Evolutionary conservation across 768 basidiomycete species (phyloP), one percentile per base, ranked within the genome.

Genomic region (Coprinopsis marcescibilis): DNA sequence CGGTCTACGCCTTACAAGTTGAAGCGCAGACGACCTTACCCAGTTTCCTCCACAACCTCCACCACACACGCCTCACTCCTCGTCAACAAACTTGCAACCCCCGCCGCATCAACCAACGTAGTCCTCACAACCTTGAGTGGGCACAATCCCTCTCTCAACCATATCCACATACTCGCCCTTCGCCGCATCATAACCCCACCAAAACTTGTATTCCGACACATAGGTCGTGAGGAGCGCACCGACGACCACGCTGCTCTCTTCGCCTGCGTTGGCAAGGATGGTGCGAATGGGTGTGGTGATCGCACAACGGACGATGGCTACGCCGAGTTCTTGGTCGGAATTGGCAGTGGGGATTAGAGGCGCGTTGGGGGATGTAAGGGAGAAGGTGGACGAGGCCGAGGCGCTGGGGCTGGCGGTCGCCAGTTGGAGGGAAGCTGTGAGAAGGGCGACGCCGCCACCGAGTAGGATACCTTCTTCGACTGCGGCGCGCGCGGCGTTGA

Each of bases 381-480:
- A 76, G 1, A 75, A 69, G 17, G 65, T 64, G 10, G 76, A 56
- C n/a, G 79, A 71, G 17, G 75, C 67, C 33, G 65, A 62, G 2
- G 72, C 69, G 1, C 77, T 72, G 14, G 75, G 67, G 24, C 65
- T 66, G 30, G 83, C 82, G 11, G 83, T 82, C 10, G 77, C 69
- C 37, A 93, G 80, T 48, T 84, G 73, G 30, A 86, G 72, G 20
- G 78, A 81, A 2, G 90, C 89, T 66, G 91, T 91, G 60, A 96
- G 79, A 19, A 96, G 79, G 21, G 95, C 94, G 25, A 90, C 83
- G 64, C 94, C 94, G 60, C 95, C 95, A 35, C 95, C 95, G 43
- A 95, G 95, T 26, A 98, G 85, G 59, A 97, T 96, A 61, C 95
- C 95, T 66, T 99, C 94, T 70, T 97, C 95, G 24, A 98, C 95